phyloP scores from a whole-genome alignment of 2,329 filamentous ascomycete species.

The Ophiostoma sp. region DNA sequence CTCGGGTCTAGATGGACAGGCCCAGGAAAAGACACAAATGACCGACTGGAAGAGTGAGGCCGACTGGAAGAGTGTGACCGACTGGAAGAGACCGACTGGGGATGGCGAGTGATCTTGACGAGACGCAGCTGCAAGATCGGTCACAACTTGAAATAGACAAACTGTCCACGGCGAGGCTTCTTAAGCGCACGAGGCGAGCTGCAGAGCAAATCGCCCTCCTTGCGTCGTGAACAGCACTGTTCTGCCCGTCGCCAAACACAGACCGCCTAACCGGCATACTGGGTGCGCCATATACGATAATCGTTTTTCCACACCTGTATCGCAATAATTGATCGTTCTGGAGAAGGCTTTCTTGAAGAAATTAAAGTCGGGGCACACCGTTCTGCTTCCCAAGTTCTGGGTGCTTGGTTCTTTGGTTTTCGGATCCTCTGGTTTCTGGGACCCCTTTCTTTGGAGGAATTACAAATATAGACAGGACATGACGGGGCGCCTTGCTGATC shows the following conservation, averaged over 20 bases:
- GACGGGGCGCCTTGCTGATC: not conserved
- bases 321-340: not conserved
- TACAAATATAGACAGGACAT: slow-evolving; percentile 1
- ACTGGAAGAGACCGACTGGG: too few relatives aligned
- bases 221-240: not conserved
- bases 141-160: slow-evolving; percentile 8
- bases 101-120: slow-evolving; percentile 1
- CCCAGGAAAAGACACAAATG: too few relatives aligned
- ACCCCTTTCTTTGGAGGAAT: not conserved
- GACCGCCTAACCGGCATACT: slow-evolving; percentile 3
- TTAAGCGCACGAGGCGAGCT: slow-evolving; percentile 3
- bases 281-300: not conserved
- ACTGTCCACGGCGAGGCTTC: slow-evolving; percentile 4
- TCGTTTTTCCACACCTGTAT: slow-evolving; percentile 1
- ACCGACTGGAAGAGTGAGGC: too few relatives aligned
- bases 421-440: not conserved
- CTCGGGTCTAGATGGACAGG: too few relatives aligned
- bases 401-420: not conserved
- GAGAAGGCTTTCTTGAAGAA: not conserved
- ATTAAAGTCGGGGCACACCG: not conserved
- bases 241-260: slow-evolving; percentile 2
- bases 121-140: not conserved
- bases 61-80: too few relatives aligned
- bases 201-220: not conserved
- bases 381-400: not conserved